Conservation (phyloP, 768 basidiomycete species). For the Suillus hirtellus region DNA sequence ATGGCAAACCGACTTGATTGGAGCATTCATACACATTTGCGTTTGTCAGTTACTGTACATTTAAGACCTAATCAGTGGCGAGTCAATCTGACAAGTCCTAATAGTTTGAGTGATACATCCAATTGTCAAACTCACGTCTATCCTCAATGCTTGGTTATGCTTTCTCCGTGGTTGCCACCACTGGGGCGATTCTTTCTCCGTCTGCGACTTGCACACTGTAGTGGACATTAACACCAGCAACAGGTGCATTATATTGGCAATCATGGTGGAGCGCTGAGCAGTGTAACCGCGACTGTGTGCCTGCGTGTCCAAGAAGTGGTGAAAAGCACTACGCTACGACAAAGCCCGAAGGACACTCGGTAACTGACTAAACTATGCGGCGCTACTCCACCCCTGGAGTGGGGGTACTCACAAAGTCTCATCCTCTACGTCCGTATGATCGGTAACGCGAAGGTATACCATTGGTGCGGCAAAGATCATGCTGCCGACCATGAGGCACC, state of each 20-base stretch:
- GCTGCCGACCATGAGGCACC: slow-evolving; percentile 60
- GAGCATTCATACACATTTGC: neutral
- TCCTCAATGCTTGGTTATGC: neutral
- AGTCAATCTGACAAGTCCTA: neutral
- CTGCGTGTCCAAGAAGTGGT: too few species aligned
- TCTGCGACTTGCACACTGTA: neutral
- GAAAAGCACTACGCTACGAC: too few species aligned
- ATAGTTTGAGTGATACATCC: neutral
- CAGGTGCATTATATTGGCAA: too few species aligned
- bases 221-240: too few species aligned
- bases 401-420: slow-evolving; percentile 36
- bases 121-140: neutral
- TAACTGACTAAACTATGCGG: too few species aligned
- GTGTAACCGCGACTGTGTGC: too few species aligned
- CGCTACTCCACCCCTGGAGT: too few species aligned
- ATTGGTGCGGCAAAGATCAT: slow-evolving; percentile 65
- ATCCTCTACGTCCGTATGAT: slow-evolving; percentile 51
- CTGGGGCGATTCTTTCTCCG: neutral
- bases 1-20: neutral
- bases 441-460: slow-evolving; percentile 64
- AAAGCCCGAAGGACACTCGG: too few species aligned
- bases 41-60: neutral
- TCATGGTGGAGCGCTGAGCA: too few species aligned
- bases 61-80: neutral
- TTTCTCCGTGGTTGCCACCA: neutral